Percentiles rank a stretch among this genome's conserved stretches.
Evolutionary conservation across 371 early-diverging fungal species (phyloP).

Genomic region (Mucor lusitanicus): DNA sequence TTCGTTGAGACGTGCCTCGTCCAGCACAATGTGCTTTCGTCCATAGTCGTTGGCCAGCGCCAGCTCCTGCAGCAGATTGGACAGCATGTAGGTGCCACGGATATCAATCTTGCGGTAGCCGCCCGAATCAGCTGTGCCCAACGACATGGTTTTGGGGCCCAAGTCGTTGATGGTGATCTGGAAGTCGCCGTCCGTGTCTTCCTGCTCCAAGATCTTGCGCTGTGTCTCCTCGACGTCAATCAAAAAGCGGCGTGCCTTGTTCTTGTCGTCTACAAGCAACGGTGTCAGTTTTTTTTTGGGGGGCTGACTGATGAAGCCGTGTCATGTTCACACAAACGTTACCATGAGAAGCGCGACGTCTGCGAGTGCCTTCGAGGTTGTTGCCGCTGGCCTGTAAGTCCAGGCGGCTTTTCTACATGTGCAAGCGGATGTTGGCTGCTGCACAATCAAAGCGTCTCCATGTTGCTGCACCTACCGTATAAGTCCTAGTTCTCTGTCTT

Average conservation of each 20-base stretch:
- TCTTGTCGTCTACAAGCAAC: slow-evolving; percentile 78
- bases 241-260: slow-evolving; percentile 74
- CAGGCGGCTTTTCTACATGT: slow-evolving; percentile 12
- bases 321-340: background rate
- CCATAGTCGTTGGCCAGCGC: slow-evolving; percentile 89
- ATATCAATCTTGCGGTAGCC: slow-evolving; percentile 89
- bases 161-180: slow-evolving; percentile 93
- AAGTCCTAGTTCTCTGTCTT: slow-evolving; percentile 28
- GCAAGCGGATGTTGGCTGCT: too few relatives aligned
- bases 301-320: background rate
- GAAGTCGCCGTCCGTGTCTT: slow-evolving; percentile 94
- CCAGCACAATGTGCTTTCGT: slow-evolving; percentile 82
- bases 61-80: slow-evolving; percentile 93
- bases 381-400: background rate
- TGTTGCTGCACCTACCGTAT: slow-evolving; percentile 23
- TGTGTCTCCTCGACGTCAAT: slow-evolving; percentile 88
- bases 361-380: slow-evolving; percentile 23
- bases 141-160: slow-evolving; percentile 88
- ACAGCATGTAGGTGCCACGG: slow-evolving; percentile 93
- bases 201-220: slow-evolving; percentile 81
- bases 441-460: too few relatives aligned
- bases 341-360: slow-evolving; percentile 55
- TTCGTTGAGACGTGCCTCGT: slow-evolving; percentile 88
- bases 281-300: too few relatives aligned
- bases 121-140: slow-evolving; percentile 87